These are phyloP conservation scores for Pleurotus sapidus DNA, from an alignment of 768 basidiomycete genomes.

Conservation along the genomic window DNA sequence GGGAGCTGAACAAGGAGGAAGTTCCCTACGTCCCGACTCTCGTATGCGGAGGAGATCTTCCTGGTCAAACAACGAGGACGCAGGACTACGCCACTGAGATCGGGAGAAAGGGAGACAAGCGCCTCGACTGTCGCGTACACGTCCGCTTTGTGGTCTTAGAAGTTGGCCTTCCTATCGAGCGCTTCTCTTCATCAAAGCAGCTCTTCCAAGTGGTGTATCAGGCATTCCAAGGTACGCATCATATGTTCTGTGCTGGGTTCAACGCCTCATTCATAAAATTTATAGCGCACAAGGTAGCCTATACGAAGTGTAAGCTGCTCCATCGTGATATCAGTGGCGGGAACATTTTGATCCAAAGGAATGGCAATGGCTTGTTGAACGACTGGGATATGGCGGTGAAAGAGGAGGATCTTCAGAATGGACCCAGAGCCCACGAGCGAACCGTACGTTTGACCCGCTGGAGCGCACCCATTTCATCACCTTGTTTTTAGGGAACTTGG, in stretches of 20 bases:
- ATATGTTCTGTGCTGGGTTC: no score
- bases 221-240: background rate
- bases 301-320: slow-evolving; percentile 1
- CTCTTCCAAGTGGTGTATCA: background rate
- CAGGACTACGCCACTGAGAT: no score
- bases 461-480: background rate
- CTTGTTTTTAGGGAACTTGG: slow-evolving; percentile 27
- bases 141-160: background rate
- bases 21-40: slow-evolving; percentile 22
- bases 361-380: slow-evolving; percentile 1
- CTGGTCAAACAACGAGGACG: background rate
- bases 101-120: background rate
- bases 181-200: background rate
- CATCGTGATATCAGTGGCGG: slow-evolving; percentile 10
- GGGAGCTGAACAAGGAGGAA: slow-evolving; percentile 4
- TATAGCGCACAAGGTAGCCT: background rate
- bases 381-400: slow-evolving; percentile 9
- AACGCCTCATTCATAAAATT: no score
- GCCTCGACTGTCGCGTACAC: slow-evolving; percentile 9
- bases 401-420: background rate
- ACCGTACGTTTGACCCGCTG: background rate
- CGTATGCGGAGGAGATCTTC: slow-evolving; percentile 26
- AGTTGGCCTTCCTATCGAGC: background rate
- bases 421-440: slow-evolving; percentile 1
- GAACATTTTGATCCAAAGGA: slow-evolving; percentile 3